A percentile compares a stretch with the other conserved stretches of the same genome.
These are phyloP conservation scores for Metschnikowia colocasiae DNA, from an alignment of 805 yeast genomes.

Conservation along the genomic window DNA sequence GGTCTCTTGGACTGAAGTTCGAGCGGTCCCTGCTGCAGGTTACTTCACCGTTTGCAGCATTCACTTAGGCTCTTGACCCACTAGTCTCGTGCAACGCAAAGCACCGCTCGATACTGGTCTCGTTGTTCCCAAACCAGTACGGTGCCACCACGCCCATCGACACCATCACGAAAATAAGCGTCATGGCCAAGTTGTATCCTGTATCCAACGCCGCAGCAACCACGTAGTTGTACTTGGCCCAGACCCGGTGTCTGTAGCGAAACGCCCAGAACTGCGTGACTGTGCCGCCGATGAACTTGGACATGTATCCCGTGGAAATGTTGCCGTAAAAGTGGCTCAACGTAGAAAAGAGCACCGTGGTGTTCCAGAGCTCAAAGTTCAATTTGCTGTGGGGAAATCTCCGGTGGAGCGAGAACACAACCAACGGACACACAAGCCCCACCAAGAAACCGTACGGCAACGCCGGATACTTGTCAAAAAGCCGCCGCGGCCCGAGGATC, in stretches of 20 bases:
- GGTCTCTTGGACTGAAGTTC: too few species aligned
- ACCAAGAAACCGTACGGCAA: slow-evolving; percentile 44
- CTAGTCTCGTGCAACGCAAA: slow-evolving; percentile 30
- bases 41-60: too few species aligned
- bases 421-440: slow-evolving; percentile 39
- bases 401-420: slow-evolving; percentile 28
- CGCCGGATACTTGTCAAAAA: slow-evolving; percentile 40
- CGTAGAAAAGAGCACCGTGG: slow-evolving; percentile 47
- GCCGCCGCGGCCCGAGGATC: slow-evolving; percentile 45
- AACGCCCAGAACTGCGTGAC: slow-evolving; percentile 44
- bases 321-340: slow-evolving; percentile 49
- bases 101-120: slow-evolving; percentile 42
- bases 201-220: slow-evolving; percentile 52
- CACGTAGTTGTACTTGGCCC: slow-evolving; percentile 45
- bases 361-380: slow-evolving; percentile 39
- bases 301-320: slow-evolving; percentile 46
- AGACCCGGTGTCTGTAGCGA: slow-evolving; percentile 35
- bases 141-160: slow-evolving; percentile 32
- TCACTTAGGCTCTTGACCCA: too few species aligned
- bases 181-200: slow-evolving; percentile 43
- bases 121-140: slow-evolving; percentile 50
- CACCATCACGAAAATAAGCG: slow-evolving; percentile 37
- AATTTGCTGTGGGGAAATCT: slow-evolving; percentile 21
- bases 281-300: slow-evolving; percentile 47
- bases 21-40: too few species aligned